A percentile compares a stretch with the other conserved stretches of the same genome.
These are phyloP conservation scores for Epichloe typhina DNA, from an alignment of 2,329 filamentous ascomycete genomes.

Conservation along the genomic window DNA sequence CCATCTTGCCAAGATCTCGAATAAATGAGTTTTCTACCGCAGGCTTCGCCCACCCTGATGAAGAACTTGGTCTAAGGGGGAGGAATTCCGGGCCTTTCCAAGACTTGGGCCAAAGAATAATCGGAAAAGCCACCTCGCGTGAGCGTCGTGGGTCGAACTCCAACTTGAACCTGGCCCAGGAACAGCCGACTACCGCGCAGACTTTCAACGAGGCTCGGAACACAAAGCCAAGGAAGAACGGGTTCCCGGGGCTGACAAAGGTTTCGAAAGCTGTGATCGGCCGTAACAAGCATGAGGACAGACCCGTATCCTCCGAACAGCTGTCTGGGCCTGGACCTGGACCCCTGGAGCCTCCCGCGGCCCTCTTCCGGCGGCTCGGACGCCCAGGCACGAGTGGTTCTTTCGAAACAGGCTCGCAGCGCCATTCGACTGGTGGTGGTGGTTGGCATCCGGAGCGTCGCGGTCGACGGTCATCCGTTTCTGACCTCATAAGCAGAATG, in stretches of 20 bases:
- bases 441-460: constrained; percentile 10
- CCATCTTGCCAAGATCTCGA: constrained; percentile 25
- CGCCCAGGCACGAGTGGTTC: constrained; percentile 14
- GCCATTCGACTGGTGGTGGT: constrained; percentile 1
- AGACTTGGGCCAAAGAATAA: constrained; percentile 32
- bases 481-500: constrained; percentile 17
- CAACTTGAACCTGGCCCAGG: constrained; percentile 10
- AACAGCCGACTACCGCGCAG: not conserved
- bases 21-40: constrained; percentile 25
- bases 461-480: constrained; percentile 16
- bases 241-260: constrained; percentile 28
- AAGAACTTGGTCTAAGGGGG: constrained; percentile 23
- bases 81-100: constrained; percentile 36
- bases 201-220: constrained; percentile 2
- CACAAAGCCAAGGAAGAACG: constrained; percentile 24
- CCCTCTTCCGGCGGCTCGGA: constrained; percentile 8
- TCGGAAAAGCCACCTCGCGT: constrained; percentile 17
- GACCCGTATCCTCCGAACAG: not conserved
- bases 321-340: constrained; percentile 6
- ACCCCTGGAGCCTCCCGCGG: not conserved
- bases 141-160: constrained; percentile 16
- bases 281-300: not conserved
- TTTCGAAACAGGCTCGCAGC: constrained; percentile 8
- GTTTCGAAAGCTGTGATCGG: constrained; percentile 10
- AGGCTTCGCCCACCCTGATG: constrained; percentile 20